Evolutionary conservation across 768 basidiomycete genomes (phyloP).

Genomic region (Suillus spraguei): DNA sequence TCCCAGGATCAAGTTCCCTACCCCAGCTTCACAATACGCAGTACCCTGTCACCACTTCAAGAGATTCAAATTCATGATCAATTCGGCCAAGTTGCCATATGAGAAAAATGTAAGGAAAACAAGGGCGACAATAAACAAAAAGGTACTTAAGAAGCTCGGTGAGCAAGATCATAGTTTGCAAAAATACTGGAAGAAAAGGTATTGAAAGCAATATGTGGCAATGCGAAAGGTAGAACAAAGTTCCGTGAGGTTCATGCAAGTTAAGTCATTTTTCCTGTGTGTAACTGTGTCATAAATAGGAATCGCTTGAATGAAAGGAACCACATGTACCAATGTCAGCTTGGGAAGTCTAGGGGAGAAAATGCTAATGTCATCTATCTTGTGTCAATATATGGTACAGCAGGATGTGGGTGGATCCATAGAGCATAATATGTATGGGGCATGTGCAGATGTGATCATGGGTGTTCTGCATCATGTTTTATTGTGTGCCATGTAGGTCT

Average conservation of each 20-base stretch:
- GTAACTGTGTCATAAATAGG: not conserved
- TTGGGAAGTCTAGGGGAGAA: not conserved
- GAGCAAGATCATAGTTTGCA: not conserved
- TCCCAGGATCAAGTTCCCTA: too few species aligned
- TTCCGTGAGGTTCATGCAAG: not conserved
- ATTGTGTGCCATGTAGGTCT: slow-evolving; percentile 12
- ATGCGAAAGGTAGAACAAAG: not conserved
- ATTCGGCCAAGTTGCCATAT: not conserved
- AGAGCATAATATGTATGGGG: slow-evolving; percentile 4
- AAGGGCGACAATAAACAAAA: not conserved
- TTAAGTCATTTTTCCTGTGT: not conserved
- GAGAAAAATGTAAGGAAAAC: not conserved
- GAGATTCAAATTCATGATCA: not conserved
- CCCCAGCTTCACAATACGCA: too few species aligned
- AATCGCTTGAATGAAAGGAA: not conserved
- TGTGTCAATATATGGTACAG: slow-evolving; percentile 26
- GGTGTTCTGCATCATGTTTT: slow-evolving; percentile 5
- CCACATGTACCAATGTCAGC: not conserved
- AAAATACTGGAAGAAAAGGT: not conserved
- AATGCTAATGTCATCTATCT: slow-evolving; percentile 2
- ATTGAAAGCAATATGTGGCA: not conserved
- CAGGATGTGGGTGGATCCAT: slow-evolving; percentile 18
- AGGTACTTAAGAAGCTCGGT: not conserved
- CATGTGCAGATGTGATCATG: slow-evolving; percentile 7
- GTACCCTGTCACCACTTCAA: too few species aligned